phyloP scores from a whole-genome alignment of 73 alveolate genomes.

The Paramecium bursaria region DNA sequence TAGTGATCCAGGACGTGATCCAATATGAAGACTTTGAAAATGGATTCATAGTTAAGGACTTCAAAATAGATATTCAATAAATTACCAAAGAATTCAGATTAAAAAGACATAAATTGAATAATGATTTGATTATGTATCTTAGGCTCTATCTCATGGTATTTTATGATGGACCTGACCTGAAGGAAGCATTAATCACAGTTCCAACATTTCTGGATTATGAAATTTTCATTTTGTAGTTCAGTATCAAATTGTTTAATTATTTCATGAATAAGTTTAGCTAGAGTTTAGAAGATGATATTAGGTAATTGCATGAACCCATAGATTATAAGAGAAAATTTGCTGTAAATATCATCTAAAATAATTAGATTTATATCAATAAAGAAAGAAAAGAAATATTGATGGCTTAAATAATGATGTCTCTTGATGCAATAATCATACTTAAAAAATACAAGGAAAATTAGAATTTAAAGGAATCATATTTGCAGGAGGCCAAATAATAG shows the following conservation, averaged over 20 bases:
- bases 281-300: background rate
- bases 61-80: constrained; percentile 22
- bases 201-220: constrained; percentile 67
- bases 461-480: background rate
- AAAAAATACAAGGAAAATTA: background rate
- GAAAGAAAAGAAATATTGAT: constrained; percentile 51
- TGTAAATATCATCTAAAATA: background rate
- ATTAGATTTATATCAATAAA: constrained; percentile 4
- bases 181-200: constrained; percentile 33
- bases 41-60: constrained; percentile 41
- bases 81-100: constrained; percentile 66
- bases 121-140: constrained; percentile 63
- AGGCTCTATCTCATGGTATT: constrained; percentile 66
- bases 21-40: constrained; percentile 45
- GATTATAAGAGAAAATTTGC: constrained; percentile 19
- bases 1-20: constrained; percentile 32
- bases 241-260: constrained; percentile 38
- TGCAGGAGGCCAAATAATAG: too few relatives aligned
- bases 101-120: constrained; percentile 40
- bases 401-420: constrained; percentile 23
- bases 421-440: constrained; percentile 9
- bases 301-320: background rate
- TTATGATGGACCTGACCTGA: constrained; percentile 23
- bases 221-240: constrained; percentile 51
- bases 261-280: constrained; percentile 25